Conservation (phyloP, 768 basidiomycete species). For the Pleurotus citrinopileatus region DNA sequence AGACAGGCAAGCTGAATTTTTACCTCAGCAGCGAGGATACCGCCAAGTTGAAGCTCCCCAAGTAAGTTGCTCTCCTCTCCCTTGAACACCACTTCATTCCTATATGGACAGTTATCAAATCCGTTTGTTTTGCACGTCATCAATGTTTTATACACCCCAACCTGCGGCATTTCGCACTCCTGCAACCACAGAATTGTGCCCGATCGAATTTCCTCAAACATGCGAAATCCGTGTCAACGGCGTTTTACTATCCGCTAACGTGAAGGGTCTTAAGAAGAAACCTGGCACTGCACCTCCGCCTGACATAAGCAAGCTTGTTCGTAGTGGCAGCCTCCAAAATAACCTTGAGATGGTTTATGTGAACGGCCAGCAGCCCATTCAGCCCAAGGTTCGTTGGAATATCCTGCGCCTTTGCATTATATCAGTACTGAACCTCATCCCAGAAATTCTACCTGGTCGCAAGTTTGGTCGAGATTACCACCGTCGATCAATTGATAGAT, state of each 20-base stretch:
- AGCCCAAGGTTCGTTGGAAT: conserved; percentile 61
- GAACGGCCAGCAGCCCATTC: conserved; percentile 77
- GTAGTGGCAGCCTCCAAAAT: conserved; percentile 39
- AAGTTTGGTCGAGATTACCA: conserved; percentile 78
- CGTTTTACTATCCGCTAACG: conserved; percentile 62
- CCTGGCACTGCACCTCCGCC: conserved; percentile 93
- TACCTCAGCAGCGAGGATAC: conserved; percentile 65
- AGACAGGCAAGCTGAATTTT: conserved; percentile 59
- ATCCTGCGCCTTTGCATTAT: neutral
- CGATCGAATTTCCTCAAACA: conserved; percentile 87
- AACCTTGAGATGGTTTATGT: conserved; percentile 88
- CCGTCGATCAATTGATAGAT: conserved; percentile 67
- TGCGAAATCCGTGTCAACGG: conserved; percentile 90
- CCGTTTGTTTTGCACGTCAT: conserved; percentile 87
- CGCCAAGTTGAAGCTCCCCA: conserved; percentile 51
- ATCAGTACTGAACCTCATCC: neutral
- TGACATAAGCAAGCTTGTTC: conserved; percentile 48
- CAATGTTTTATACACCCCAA: conserved; percentile 58
- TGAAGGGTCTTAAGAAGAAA: conserved; percentile 94
- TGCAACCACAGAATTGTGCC: conserved; percentile 49
- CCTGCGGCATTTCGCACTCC: conserved; percentile 49
- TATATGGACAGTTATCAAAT: conserved; percentile 72
- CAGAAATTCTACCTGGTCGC: conserved; percentile 88
- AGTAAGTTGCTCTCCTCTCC: conserved; percentile 38
- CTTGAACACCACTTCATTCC: conserved; percentile 7